Evolutionary conservation across 257 asterid genomes (phyloP).

Genomic region (Lycium ferocissimum): DNA sequence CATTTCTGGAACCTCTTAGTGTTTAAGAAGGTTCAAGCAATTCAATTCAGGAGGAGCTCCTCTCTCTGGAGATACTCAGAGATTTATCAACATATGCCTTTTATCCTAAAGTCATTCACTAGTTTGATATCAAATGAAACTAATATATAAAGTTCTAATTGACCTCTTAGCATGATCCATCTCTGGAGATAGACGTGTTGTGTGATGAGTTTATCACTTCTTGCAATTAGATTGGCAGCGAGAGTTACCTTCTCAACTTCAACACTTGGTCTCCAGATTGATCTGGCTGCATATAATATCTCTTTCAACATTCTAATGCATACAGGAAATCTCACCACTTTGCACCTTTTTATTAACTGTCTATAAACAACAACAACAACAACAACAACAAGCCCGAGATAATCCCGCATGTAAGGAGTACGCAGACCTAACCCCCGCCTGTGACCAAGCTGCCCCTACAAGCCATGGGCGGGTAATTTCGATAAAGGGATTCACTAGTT

Average conservation of each 20-base stretch:
- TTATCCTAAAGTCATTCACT: too few species aligned
- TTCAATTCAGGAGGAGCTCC: constrained; percentile 99
- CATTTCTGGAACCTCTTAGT: constrained; percentile 82
- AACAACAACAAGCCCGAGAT: too few species aligned
- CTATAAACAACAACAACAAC: too few species aligned
- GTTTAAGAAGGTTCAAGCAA: constrained; percentile 85
- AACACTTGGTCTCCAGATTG: constrained; percentile 9
- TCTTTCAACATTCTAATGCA: background rate
- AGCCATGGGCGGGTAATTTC: too few species aligned
- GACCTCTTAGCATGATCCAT: background rate
- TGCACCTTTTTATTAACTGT: constrained; percentile 13
- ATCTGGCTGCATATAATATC: constrained; percentile 17
- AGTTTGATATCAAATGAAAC: constrained; percentile 17
- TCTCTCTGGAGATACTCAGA: constrained; percentile 91
- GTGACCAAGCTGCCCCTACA: too few species aligned
- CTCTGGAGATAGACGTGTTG: background rate
- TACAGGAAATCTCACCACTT: background rate
- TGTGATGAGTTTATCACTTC: background rate
- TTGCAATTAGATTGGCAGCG: background rate
- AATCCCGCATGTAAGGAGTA: too few species aligned
- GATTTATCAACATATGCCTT: constrained; percentile 96
- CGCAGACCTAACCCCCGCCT: too few species aligned
- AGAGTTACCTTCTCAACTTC: constrained; percentile 12
- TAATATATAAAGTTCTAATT: background rate
- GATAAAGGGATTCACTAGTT: constrained; percentile 13